A percentile compares a stretch with the other conserved stretches of the same genome.
phyloP scores from a whole-genome alignment of 495 filamentous ascomycete genomes.

The Podospora conica region DNA sequence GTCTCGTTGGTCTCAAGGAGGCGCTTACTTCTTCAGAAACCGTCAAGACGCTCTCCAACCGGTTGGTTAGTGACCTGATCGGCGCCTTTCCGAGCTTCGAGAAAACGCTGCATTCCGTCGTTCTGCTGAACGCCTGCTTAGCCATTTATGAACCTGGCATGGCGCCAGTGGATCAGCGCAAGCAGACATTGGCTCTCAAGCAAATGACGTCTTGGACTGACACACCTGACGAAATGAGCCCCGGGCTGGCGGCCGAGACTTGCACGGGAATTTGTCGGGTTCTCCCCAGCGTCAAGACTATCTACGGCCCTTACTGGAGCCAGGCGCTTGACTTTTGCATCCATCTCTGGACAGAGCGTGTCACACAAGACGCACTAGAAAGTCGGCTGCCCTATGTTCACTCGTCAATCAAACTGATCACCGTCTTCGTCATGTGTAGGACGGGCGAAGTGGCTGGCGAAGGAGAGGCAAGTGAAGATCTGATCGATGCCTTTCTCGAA shows the following conservation, averaged over 20 bases:
- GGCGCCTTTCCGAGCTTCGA: conserved; percentile 30
- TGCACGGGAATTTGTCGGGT: conserved; percentile 59
- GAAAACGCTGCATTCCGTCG: conserved; percentile 36
- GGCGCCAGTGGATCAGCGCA: conserved; percentile 63
- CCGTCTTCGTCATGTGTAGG: conserved; percentile 37
- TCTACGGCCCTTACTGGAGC: conserved; percentile 85
- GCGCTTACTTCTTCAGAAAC: conserved; percentile 37
- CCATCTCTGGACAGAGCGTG: conserved; percentile 45
- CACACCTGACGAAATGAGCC: conserved; percentile 39
- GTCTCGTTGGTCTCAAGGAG: conserved; percentile 49
- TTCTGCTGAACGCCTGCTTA: conserved; percentile 41
- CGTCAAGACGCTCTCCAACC: conserved; percentile 45
- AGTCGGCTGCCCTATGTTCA: conserved; percentile 53
- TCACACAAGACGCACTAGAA: conserved; percentile 26
- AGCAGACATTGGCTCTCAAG: conserved; percentile 75
- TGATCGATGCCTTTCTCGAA: conserved; percentile 63
- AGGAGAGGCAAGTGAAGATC: conserved; percentile 74
- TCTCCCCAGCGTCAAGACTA: conserved; percentile 62
- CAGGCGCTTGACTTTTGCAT: conserved; percentile 54
- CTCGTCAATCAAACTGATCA: conserved; percentile 66
- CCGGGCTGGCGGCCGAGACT: conserved; percentile 52
- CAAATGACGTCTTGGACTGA: conserved; percentile 66
- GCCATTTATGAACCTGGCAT: conserved; percentile 38
- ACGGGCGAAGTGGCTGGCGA: too few species aligned
- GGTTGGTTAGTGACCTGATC: conserved; percentile 49